These are phyloP conservation scores for Talaromyces sp. DNA, from an alignment of 2,329 filamentous ascomycete species.

Conservation along the genomic window DNA sequence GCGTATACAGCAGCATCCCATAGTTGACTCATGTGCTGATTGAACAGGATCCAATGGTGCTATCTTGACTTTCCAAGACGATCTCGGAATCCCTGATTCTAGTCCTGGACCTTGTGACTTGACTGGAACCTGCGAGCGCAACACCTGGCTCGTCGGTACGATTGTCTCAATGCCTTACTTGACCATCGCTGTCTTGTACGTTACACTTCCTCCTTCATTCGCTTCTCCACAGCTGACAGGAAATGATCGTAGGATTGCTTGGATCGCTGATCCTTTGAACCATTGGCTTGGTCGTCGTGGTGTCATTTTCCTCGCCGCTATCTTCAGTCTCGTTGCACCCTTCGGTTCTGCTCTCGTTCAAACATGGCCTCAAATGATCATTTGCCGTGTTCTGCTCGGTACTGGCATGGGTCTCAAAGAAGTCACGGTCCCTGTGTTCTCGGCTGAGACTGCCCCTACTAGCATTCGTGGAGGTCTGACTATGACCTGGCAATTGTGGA, in stretches of 20 bases:
- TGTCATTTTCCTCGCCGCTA: conserved; percentile 60
- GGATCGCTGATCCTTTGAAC: conserved; percentile 66
- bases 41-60: conserved; percentile 46
- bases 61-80: conserved; percentile 50
- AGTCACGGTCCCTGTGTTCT: conserved; percentile 56
- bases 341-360: conserved; percentile 62
- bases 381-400: conserved; percentile 57
- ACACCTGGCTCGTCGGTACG: conserved; percentile 63
- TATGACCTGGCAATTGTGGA: conserved; percentile 55
- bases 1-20: not conserved
- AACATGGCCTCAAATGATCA: conserved; percentile 57
- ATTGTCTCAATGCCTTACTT: conserved; percentile 55
- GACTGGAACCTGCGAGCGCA: conserved; percentile 28
- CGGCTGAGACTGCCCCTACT: conserved; percentile 56
- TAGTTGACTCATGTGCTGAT: not conserved
- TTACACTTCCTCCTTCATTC: not conserved
- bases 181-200: conserved; percentile 37
- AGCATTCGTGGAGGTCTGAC: conserved; percentile 55
- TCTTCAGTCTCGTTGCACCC: conserved; percentile 65
- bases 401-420: conserved; percentile 60
- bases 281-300: conserved; percentile 59
- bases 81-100: conserved; percentile 44
- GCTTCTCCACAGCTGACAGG: not conserved
- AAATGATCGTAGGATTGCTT: conserved; percentile 45
- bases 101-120: conserved; percentile 32